phyloP scores from a whole-genome alignment of 371 early-diverging fungal genomes.

The Rhizopus delemar region DNA sequence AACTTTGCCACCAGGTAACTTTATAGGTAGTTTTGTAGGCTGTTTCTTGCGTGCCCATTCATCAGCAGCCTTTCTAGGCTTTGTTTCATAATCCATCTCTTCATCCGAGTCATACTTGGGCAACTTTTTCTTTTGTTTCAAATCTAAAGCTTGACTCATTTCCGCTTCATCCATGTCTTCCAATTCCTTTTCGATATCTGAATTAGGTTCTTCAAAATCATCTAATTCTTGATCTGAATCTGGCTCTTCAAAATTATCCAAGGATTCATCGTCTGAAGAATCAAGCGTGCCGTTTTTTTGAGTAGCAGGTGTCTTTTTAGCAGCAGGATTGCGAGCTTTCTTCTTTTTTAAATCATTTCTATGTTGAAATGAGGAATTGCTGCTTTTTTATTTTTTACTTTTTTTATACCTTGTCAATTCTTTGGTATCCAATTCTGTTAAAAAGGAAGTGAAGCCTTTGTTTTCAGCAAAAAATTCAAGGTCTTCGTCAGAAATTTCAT shows the following conservation, averaged over 20 bases:
- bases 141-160: constrained; percentile 13
- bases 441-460: constrained; percentile 41
- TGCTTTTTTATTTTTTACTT: neutral
- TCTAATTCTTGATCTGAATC: constrained; percentile 38
- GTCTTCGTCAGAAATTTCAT: constrained; percentile 67
- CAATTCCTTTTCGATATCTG: constrained; percentile 37
- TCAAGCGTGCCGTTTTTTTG: constrained; percentile 18
- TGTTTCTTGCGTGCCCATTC: constrained; percentile 59
- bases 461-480: constrained; percentile 57
- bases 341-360: constrained; percentile 19
- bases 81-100: constrained; percentile 65
- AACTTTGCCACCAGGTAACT: constrained; percentile 61
- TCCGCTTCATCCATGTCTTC: constrained; percentile 14
- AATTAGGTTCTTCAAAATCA: constrained; percentile 32
- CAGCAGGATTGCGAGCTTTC: constrained; percentile 15
- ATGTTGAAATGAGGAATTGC: neutral
- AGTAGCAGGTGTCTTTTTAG: constrained; percentile 10
- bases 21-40: constrained; percentile 62
- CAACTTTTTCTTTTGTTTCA: constrained; percentile 23
- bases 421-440: constrained; percentile 47
- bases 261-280: constrained; percentile 42
- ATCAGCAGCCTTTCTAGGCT: constrained; percentile 53
- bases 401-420: constrained; percentile 40
- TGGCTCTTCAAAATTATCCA: constrained; percentile 27
- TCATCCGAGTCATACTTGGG: constrained; percentile 53